phyloP scores from a whole-genome alignment of 2,329 filamentous ascomycete species.

The Exophiala sp. region DNA sequence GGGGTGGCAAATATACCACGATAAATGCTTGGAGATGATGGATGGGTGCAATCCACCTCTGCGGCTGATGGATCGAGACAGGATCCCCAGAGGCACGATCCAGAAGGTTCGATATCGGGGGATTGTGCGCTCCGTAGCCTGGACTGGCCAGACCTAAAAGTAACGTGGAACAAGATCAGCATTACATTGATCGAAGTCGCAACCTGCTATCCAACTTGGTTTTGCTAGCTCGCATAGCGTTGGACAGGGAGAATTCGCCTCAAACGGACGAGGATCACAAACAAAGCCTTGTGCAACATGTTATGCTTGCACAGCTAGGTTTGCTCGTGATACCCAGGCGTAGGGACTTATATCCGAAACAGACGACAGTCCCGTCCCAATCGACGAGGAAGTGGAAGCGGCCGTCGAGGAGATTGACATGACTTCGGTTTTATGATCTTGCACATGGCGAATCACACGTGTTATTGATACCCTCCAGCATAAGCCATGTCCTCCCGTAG shows the following conservation, averaged over 20 bases:
- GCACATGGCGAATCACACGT: slow-evolving; percentile 19
- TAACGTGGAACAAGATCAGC: slow-evolving; percentile 10
- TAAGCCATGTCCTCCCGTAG: too few species aligned
- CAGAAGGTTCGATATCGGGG: slow-evolving; percentile 16
- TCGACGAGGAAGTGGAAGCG: not conserved
- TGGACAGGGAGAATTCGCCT: slow-evolving; percentile 12
- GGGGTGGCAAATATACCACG: not conserved
- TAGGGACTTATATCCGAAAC: not conserved
- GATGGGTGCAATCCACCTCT: not conserved
- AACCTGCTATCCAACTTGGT: slow-evolving; percentile 2
- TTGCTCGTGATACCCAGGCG: not conserved
- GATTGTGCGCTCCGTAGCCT: not conserved
- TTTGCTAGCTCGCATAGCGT: slow-evolving; percentile 6
- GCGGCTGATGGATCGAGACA: not conserved
- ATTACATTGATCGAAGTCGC: not conserved
- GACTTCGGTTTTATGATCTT: slow-evolving; percentile 1
- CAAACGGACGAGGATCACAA: slow-evolving; percentile 1
- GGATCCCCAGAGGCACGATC: slow-evolving; percentile 5
- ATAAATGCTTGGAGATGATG: not conserved
- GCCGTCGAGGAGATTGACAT: slow-evolving; percentile 5
- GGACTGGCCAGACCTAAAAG: too few species aligned
- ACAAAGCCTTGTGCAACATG: not conserved
- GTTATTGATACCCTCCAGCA: too few species aligned
- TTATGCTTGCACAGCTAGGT: too few species aligned
- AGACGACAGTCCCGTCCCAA: not conserved